Base-by-base conservation (phyloP, 148 eudicot species). In the Agrostemma githago region DNA sequence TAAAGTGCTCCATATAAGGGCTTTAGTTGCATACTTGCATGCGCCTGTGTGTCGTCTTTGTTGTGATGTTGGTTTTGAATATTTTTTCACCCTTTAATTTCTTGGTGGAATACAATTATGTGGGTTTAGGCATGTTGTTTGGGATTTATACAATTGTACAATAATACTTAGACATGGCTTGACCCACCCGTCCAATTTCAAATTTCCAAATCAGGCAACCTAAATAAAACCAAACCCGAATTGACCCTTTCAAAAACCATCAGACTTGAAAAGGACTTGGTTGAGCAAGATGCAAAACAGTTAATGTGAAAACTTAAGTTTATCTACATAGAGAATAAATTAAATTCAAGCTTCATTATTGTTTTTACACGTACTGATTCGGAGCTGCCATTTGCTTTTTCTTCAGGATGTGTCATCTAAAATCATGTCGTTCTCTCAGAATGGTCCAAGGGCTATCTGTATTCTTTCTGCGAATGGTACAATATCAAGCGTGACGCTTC, bases 391-490 rank as follows among this genome's bases (percentile, higher is more conserved):
- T 76, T 48, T 72, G 5, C 4, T 75, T 44, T 38, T 1, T 63
- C 68, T 79, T 71, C 88, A 94, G 98, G 96, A 94, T 64, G 93
- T 94, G 64, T 78, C 92, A 8, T 87, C 87, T 39, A 88, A 84
- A 82, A 85, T 94, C 71, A 84, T 94, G 92, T 84, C 98, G 58
- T 86, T 94, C 74, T 86, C 98, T 80, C 93, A 91, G 74, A 75
- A 86, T 85, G 98, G 96, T 74, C 91, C 97, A 73, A 84, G 95
- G 81, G 89, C 90, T 70, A 89, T 94, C 72, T 91, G 95, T 73
- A 79, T 94, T 73, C 82, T 91, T 66, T 91, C 98, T 75, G 98
- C 97, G 20, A 88, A 79, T 79, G 98, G 98, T 66, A 77, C 89
- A 70, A 82, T 94, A 78, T 88, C 98, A 8, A 88, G 86, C 76